Evolutionary conservation across 31 red algal genomes (phyloP), one percentile per base, ranked within the genome.

Genomic region (Bonnemaisonia californica): DNA sequence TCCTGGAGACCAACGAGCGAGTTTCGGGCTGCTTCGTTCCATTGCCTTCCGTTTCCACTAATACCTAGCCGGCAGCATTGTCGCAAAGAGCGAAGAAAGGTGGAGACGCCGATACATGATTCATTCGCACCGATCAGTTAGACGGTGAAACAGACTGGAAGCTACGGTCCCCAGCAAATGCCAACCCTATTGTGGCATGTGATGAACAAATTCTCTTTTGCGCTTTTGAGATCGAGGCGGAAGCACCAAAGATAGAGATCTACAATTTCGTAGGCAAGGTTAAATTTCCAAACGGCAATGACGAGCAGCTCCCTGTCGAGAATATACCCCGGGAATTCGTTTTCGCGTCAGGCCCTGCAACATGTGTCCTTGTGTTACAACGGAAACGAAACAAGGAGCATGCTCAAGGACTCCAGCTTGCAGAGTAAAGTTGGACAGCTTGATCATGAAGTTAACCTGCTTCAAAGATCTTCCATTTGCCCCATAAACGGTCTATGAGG

Each of bases 141-240:
- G 95, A 98, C 74, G 95, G 95, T 22, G 95, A 98, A 70, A 98
- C 95, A 31, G 95, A 98, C 58, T 98, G 95, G 95, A 98, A 98
- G 47, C 88, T 98, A 30, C 74, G 95, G 37, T 76, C 91, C 33
- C 91, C 95, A 27, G 91, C 81, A 41, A 75, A 82, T 23, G 79
- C 59, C 3, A 88, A 91, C 2, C 95, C 92, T 56, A 38, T 65
- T 16, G 69, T 98, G 28, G 54, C 61, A 27, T 36, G 54, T 21
- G 95, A 98, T 64, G 79, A 76, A 19, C 77, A 76, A 12, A 63
- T 98, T 26, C 60, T 98, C 1, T 65, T 26, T n/a, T 32, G 41
- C 41, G 45, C 73, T n/a, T 82, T 57, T 19, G 41, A 69, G 18
- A 72, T 98, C 57, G 74, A 89, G 36, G 91, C 89, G 22, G 95